These are phyloP conservation scores for Coix lacrymajobi DNA, from an alignment of 176 grass and related monocot species.

Conservation along the genomic window DNA sequence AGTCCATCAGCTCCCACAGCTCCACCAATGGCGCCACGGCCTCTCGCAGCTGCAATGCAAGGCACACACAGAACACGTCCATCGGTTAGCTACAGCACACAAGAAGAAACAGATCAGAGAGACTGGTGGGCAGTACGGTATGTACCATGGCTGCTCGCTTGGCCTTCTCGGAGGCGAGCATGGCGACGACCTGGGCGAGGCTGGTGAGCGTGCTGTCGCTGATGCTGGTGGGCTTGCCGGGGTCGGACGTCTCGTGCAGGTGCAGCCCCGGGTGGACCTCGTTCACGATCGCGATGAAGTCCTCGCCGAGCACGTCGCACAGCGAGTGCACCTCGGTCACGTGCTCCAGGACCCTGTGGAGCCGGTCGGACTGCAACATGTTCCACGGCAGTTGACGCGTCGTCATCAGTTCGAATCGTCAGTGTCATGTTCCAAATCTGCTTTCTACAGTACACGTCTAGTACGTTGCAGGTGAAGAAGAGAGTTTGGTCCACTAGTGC, in stretches of 20 bases:
- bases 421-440: background rate
- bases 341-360: constrained; percentile 46
- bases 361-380: constrained; percentile 31
- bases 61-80: background rate
- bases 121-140: too few species aligned
- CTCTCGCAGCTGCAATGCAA: constrained; percentile 40
- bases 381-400: background rate
- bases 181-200: constrained; percentile 41
- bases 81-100: background rate
- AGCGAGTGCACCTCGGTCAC: constrained; percentile 63
- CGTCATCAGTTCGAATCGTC: background rate
- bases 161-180: constrained; percentile 45
- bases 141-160: constrained; percentile 38
- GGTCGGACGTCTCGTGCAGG: constrained; percentile 26
- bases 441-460: background rate
- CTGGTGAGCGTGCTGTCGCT: constrained; percentile 51
- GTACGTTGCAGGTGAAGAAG: background rate
- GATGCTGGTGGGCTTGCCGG: constrained; percentile 58
- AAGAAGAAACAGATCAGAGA: background rate
- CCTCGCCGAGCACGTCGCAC: constrained; percentile 54
- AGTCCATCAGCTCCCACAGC: constrained; percentile 65
- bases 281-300: constrained; percentile 51
- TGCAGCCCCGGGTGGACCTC: constrained; percentile 59
- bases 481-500: background rate
- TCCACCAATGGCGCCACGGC: constrained; percentile 35